A percentile compares a stretch with the other conserved stretches of the same genome.
phyloP scores from a whole-genome alignment of 257 asterid species.

The Solanum paucissectum region DNA sequence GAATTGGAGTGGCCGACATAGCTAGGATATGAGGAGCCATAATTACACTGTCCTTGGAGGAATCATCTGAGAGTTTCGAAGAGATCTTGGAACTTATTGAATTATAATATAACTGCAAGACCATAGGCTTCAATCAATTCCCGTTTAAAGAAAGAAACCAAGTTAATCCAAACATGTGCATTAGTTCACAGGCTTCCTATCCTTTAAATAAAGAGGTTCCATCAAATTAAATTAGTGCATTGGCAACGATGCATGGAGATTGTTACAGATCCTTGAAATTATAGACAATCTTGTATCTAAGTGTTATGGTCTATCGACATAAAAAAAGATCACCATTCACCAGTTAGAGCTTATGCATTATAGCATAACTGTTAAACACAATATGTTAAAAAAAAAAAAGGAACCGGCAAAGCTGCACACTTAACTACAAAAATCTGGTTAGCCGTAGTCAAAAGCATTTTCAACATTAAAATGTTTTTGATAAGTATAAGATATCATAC shows the following conservation, averaged over 20 bases:
- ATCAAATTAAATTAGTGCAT: not conserved
- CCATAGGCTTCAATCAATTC: constrained; percentile 8
- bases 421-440: not conserved
- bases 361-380: not conserved
- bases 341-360: not conserved
- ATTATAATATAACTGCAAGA: constrained; percentile 67
- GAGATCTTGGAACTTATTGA: constrained; percentile 40
- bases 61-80: constrained; percentile 27
- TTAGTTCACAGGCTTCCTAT: not conserved
- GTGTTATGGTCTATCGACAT: not conserved
- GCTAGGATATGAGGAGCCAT: constrained; percentile 98
- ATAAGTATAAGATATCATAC: not conserved
- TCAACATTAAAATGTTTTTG: not conserved
- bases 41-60: constrained; percentile 20
- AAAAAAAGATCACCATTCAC: not conserved
- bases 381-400: too few relatives aligned
- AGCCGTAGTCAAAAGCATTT: not conserved
- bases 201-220: not conserved
- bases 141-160: not conserved
- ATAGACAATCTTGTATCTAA: not conserved
- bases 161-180: not conserved
- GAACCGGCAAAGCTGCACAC: not conserved
- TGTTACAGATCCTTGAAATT: not conserved
- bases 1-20: constrained; percentile 98
- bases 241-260: not conserved